Evolutionary conservation across 371 early-diverging fungal species (phyloP).

Genomic region (Paramicrosporidium saccamoebae): DNA sequence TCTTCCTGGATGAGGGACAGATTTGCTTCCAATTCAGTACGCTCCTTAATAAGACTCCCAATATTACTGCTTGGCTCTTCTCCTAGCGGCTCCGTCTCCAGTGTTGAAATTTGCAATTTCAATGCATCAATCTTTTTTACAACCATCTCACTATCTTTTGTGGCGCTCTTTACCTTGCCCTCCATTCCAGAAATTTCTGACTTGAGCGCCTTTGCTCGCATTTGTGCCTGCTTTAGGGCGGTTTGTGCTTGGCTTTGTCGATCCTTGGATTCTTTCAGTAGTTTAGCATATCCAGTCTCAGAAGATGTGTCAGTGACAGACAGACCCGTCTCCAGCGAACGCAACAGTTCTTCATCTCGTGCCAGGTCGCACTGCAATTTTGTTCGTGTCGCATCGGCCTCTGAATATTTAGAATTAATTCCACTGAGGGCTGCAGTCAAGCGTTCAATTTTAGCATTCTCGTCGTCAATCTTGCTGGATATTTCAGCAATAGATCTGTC

Average conservation of each 20-base stretch:
- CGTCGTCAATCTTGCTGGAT: too few relatives aligned
- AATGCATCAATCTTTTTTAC: constrained; percentile 9
- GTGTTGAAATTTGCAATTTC: constrained; percentile 8
- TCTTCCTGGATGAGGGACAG: constrained; percentile 6
- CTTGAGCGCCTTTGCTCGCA: constrained; percentile 23
- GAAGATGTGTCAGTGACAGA: constrained; percentile 58
- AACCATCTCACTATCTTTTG: constrained; percentile 11
- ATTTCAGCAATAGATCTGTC: too few relatives aligned
- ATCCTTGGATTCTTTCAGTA: constrained; percentile 34
- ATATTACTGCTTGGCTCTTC: too few relatives aligned
- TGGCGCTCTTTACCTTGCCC: constrained; percentile 10
- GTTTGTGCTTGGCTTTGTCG: constrained; percentile 15
- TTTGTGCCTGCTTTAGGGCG: constrained; percentile 22
- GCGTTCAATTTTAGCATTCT: too few relatives aligned
- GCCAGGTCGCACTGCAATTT: too few relatives aligned
- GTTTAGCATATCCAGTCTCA: constrained; percentile 74
- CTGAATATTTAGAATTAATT: background rate
- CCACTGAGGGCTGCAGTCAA: constrained; percentile 1
- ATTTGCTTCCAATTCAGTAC: constrained; percentile 4
- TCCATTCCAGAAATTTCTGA: constrained; percentile 20
- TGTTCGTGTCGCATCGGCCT: too few relatives aligned
- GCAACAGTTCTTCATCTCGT: constrained; percentile 56
- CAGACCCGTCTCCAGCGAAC: constrained; percentile 67
- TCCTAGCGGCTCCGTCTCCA: constrained; percentile 4
- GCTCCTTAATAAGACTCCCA: too few relatives aligned